Percentiles rank a stretch among this genome's conserved stretches.
phyloP scores from a whole-genome alignment of 2,329 filamentous ascomycete species.

The Ophiostoma sp. region DNA sequence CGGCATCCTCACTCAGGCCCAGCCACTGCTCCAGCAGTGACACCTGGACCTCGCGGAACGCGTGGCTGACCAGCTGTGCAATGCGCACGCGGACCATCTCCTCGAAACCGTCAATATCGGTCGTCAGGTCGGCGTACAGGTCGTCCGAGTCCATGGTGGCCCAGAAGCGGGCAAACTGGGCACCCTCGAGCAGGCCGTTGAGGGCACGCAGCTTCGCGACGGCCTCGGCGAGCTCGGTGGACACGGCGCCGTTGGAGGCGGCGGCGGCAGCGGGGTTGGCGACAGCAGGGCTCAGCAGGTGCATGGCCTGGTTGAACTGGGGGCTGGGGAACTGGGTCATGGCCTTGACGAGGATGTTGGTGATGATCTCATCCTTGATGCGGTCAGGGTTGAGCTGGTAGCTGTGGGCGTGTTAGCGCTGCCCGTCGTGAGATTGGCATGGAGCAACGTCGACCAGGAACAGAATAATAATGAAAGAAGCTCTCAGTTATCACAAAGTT shows the following conservation, averaged over 20 bases:
- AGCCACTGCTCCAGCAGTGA: conserved; percentile 69
- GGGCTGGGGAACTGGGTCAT: conserved; percentile 95
- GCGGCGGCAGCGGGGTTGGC: conserved; percentile 57
- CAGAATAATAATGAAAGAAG: conserved; percentile 20
- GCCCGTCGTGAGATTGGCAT: too few species aligned
- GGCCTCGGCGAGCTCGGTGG: conserved; percentile 76
- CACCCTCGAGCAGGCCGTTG: conserved; percentile 80
- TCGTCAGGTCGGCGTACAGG: conserved; percentile 89
- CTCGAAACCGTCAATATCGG: conserved; percentile 92
- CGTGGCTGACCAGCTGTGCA: conserved; percentile 76
- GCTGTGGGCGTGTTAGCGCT: conserved; percentile 42
- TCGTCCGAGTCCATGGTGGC: conserved; percentile 86
- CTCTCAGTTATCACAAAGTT: conserved; percentile 53
- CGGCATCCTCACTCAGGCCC: conserved; percentile 59
- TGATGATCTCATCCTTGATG: conserved; percentile 92
- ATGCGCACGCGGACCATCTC: conserved; percentile 88
- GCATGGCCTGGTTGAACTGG: conserved; percentile 89
- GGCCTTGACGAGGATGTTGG: conserved; percentile 97
- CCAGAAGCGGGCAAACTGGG: conserved; percentile 92
- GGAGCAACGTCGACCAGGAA: too few species aligned
- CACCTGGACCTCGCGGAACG: conserved; percentile 67
- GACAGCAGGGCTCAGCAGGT: conserved; percentile 83
- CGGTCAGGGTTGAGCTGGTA: conserved; percentile 99
- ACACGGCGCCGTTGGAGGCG: conserved; percentile 33
- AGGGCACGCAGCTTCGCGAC: conserved; percentile 80